phyloP scores from a whole-genome alignment of 768 basidiomycete genomes.

The Mycena amicta region DNA sequence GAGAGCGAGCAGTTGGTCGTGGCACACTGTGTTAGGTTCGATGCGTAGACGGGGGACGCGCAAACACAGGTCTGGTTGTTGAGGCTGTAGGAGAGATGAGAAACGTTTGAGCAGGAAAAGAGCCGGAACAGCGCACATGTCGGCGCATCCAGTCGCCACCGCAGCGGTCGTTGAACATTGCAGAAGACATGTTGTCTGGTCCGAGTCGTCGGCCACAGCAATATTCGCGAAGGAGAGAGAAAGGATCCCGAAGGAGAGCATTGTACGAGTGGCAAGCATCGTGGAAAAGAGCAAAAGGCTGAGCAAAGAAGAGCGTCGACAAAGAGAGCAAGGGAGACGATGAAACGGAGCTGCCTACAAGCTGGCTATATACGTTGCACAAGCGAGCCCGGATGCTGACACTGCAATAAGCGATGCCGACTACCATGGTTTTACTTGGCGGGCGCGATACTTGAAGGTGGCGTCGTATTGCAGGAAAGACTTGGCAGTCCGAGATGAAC shows the following conservation, averaged over 20 bases:
- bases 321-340: no score
- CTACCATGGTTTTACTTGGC: no score
- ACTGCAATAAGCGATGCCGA: no score
- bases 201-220: neutral
- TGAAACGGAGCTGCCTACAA: no score
- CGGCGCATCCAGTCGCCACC: neutral
- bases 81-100: neutral
- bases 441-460: no score
- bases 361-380: no score
- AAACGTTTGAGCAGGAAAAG: neutral
- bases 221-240: neutral
- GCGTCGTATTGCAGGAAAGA: no score
- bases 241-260: neutral
- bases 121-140: neutral
- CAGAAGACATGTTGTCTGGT: neutral
- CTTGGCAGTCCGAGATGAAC: no score
- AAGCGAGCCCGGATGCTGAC: no score
- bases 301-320: no score
- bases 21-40: conserved; percentile 6
- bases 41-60: conserved; percentile 3
- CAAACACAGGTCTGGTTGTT: neutral
- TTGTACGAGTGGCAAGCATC: neutral
- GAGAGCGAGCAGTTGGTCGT: conserved; percentile 7
- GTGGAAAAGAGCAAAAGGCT: no score
- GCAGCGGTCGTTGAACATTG: neutral